Conservation (phyloP, 176 grass and related monocot species). For the Neostapfia colusana region DNA sequence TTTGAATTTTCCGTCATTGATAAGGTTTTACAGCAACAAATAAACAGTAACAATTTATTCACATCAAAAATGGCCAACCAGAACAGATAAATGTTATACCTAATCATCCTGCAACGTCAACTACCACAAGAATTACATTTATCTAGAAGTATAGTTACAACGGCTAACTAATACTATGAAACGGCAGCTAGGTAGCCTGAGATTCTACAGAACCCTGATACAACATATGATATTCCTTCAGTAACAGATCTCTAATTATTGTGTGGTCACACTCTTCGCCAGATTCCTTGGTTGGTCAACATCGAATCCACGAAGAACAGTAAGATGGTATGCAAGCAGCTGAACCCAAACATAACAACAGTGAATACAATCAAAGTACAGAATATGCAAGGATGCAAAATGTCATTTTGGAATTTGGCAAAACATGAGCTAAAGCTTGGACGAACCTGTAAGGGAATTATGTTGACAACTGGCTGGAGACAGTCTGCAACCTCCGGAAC, state of each 20-base stretch:
- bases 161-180: neutral
- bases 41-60: neutral
- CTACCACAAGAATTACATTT: neutral
- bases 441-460: conserved; percentile 85
- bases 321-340: conserved; percentile 78
- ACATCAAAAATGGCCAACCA: neutral
- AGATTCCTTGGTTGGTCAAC: conserved; percentile 85
- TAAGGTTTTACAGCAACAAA: neutral
- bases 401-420: neutral
- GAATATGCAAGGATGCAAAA: neutral
- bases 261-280: conserved; percentile 81
- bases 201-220: neutral
- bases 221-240: neutral
- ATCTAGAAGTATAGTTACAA: neutral
- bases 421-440: neutral
- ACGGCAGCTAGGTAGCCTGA: neutral
- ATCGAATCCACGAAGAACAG: conserved; percentile 70
- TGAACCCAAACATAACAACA: conserved; percentile 30
- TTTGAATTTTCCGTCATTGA: no score
- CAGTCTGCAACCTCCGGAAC: conserved; percentile 75
- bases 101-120: neutral
- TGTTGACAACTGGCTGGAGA: conserved; percentile 82
- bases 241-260: neutral
- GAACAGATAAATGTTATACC: neutral
- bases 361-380: neutral